phyloP scores from a whole-genome alignment of 2,329 filamentous ascomycete species.

The Chaetomiaceae sp. region DNA sequence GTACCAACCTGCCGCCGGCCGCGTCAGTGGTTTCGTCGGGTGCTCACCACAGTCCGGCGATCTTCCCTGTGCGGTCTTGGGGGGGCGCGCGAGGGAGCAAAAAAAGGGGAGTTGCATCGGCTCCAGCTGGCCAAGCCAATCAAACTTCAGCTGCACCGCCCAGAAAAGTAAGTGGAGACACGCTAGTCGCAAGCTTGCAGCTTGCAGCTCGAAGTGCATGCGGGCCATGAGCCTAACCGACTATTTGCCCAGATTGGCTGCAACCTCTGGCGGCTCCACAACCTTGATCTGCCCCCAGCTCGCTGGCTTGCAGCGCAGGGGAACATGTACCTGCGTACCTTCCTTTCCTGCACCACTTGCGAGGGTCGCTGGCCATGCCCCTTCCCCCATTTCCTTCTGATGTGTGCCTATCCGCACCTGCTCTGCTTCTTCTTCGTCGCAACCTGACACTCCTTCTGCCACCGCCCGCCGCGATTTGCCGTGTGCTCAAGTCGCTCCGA shows the following conservation, averaged over 20 bases:
- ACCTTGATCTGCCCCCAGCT: conserved; percentile 11
- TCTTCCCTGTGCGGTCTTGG: too few species aligned
- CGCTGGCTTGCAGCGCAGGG: too few species aligned
- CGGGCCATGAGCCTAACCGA: not conserved
- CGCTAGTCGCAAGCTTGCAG: conserved; percentile 5
- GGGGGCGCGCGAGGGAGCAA: too few species aligned
- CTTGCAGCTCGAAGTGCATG: not conserved
- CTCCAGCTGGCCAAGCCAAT: conserved; percentile 14
- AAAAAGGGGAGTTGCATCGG: conserved; percentile 1
- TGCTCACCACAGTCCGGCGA: not conserved
- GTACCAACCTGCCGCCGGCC: not conserved
- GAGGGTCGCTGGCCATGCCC: too few species aligned
- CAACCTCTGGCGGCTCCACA: not conserved
- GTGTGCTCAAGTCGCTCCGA: conserved; percentile 3
- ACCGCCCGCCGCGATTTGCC: conserved; percentile 12
- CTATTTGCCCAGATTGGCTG: not conserved
- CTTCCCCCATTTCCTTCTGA: too few species aligned
- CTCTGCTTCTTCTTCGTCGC: conserved; percentile 9
- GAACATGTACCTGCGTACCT: too few species aligned
- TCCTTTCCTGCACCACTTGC: too few species aligned
- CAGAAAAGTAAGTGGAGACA: conserved; percentile 14
- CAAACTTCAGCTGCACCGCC: conserved; percentile 9
- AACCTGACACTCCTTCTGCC: conserved; percentile 3
- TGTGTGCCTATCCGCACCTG: too few species aligned
- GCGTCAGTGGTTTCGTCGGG: not conserved